Conservation (phyloP, 1,139 yeast species). For the Martiniozyma asiatica region DNA sequence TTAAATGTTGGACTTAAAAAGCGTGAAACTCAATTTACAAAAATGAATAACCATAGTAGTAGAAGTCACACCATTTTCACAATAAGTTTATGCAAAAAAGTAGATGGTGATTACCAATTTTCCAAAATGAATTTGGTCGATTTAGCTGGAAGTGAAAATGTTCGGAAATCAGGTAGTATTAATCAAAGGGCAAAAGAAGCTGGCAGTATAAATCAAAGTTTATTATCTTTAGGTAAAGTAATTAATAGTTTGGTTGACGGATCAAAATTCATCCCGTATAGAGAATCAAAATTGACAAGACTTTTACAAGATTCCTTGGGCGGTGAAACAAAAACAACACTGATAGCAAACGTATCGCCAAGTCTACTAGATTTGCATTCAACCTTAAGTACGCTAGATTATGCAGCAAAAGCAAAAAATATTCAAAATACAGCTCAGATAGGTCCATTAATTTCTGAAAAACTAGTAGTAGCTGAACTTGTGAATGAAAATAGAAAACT, state of each 20-base stretch:
- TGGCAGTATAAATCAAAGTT: conserved; percentile 75
- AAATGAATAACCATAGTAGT: conserved; percentile 57
- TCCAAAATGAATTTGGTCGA: conserved; percentile 70
- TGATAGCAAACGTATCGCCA: conserved; percentile 77
- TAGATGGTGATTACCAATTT: conserved; percentile 29
- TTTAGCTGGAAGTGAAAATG: conserved; percentile 73
- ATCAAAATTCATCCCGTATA: conserved; percentile 62
- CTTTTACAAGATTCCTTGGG: conserved; percentile 75
- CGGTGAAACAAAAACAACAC: conserved; percentile 67
- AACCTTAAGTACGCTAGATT: conserved; percentile 72
- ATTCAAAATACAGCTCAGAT: conserved; percentile 46
- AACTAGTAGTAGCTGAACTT: conserved; percentile 36
- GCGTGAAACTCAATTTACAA: conserved; percentile 58
- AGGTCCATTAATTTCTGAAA: conserved; percentile 41
- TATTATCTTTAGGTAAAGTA: conserved; percentile 74
- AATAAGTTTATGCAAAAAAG: conserved; percentile 40
- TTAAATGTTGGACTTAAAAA: conserved; percentile 43
- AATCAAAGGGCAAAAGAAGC: conserved; percentile 78
- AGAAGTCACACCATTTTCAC: conserved; percentile 68
- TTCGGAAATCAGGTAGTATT: conserved; percentile 67
- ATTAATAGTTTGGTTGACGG: conserved; percentile 59
- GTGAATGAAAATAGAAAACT: conserved; percentile 43
- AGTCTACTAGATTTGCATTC: conserved; percentile 65
- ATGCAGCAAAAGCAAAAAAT: conserved; percentile 72
- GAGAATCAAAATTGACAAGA: conserved; percentile 76